Percentiles rank a stretch among this genome's conserved stretches.
phyloP scores from a whole-genome alignment of 1,284 basidiomycete genomes.

The Fomitopsis palustris region DNA sequence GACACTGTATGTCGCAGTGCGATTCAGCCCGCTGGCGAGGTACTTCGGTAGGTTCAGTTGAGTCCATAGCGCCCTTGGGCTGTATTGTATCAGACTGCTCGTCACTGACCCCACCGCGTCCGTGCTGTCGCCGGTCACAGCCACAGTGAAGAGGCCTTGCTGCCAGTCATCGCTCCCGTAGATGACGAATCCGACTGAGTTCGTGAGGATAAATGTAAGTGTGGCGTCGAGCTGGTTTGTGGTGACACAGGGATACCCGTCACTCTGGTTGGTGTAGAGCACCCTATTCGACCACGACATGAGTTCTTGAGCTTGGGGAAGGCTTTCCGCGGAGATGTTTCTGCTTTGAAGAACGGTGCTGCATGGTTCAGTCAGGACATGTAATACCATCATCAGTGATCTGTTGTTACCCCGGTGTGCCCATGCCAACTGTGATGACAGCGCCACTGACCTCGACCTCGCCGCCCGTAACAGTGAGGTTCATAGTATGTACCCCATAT shows the following conservation, averaged over 20 bases:
- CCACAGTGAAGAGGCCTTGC: constrained; percentile 1
- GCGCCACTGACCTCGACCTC: constrained; percentile 1
- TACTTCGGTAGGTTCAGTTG: neutral
- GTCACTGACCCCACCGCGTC: neutral
- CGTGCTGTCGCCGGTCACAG: neutral
- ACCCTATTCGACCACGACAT: neutral
- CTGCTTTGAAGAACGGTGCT: neutral
- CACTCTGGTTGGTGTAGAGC: neutral
- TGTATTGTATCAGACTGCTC: neutral
- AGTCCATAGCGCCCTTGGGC: neutral
- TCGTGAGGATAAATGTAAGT: neutral
- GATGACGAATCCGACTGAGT: neutral
- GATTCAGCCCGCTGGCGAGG: neutral
- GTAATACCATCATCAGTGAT: neutral
- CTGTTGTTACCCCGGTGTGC: neutral
- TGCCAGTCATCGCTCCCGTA: constrained; percentile 3
- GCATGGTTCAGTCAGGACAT: neutral
- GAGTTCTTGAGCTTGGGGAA: neutral
- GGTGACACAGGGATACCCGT: neutral
- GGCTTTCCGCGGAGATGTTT: neutral
- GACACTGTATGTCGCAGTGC: neutral
- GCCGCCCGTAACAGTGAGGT: neutral
- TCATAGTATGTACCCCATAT: neutral
- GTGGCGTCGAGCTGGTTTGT: neutral
- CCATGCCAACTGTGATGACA: constrained; percentile 2